Base-by-base conservation (phyloP, 192 early-diverging fungal species). In the Coemansia pectinata region DNA sequence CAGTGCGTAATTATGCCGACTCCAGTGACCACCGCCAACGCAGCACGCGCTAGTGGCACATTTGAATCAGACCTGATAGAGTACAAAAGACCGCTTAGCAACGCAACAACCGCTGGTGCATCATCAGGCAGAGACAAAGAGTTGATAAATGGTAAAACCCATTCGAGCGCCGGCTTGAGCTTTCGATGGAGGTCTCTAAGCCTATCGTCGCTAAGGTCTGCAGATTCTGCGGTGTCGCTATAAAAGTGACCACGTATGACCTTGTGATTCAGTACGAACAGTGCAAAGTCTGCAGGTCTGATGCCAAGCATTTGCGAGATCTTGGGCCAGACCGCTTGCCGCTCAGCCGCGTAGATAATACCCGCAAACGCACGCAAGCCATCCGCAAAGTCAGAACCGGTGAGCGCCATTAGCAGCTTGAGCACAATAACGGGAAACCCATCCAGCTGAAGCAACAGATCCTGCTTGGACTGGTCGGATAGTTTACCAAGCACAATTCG, bases 111-210 rank as follows among this genome's bases (percentile, higher is more conserved):
- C 0, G 72, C 72, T 7, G 61, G 60, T 29, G 62, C 15, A 29
- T 83, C 76, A 0, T 55, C 23, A 0, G 81, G 76, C 27, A 83
- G 42, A 6, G 48, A 38, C 62, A 83, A 64, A 12, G 81, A 83
- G 21, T 44, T 70, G 34, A 83, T 66, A 57, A 83, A 78, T 23
- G 81, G 81, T 34, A 70, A 76, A 5, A 83, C 71, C 81, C 81
- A 83, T 9, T 78, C 81, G 8, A 74, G 50, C 7, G 75, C 69
- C 0, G 81, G 72, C 19, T 70, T 66, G 44, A 78, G 67, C 4
- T 69, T 63, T 38, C 70, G 69, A 25, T 69, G 69, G 33, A 65
- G 69, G 5, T 21, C 17, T 34, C 31, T 14, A 2, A 83, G 57
- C 5, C 44, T 33, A 23, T 62, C 70, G 15, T 69, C 73, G 57